Conservation (phyloP, 2,329 filamentous ascomycete species). For the Trichophyton mentagrophytes region DNA sequence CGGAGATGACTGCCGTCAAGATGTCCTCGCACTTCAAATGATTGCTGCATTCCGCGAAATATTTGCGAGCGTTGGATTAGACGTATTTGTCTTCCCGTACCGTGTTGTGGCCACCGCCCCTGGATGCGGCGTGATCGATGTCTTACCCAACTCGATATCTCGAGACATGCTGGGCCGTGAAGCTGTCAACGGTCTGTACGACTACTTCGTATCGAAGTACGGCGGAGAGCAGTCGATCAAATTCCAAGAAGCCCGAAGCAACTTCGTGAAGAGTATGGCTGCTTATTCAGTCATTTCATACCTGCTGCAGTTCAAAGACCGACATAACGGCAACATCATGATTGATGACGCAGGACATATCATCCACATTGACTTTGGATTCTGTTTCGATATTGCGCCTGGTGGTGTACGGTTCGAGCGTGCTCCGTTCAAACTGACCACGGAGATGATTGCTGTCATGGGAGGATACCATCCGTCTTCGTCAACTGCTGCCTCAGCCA, state of each 20-base stretch:
- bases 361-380: constrained; percentile 96
- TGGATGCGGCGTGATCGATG: constrained; percentile 95
- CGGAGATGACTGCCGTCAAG: constrained; percentile 93
- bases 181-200: constrained; percentile 93
- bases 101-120: constrained; percentile 94
- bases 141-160: constrained; percentile 92
- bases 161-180: constrained; percentile 97
- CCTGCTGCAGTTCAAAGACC: constrained; percentile 95
- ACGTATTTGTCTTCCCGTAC: constrained; percentile 95
- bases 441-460: constrained; percentile 99
- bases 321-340: constrained; percentile 99
- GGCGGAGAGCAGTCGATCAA: constrained; percentile 88
- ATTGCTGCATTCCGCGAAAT: constrained; percentile 95
- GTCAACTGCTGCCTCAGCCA: not conserved
- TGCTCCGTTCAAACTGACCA: constrained; percentile 93
- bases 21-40: constrained; percentile 92
- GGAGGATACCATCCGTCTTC: constrained; percentile 41
- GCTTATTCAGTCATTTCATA: constrained; percentile 97
- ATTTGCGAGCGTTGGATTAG: constrained; percentile 85
- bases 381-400: constrained; percentile 97
- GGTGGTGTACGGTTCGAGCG: constrained; percentile 96
- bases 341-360: constrained; percentile 95
- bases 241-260: constrained; percentile 89
- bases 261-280: constrained; percentile 99
- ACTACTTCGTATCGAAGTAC: constrained; percentile 96